A percentile compares a stretch with the other conserved stretches of the same genome.
Evolutionary conservation across 352 stramenopile species (phyloP).

Genomic region (Peronospora destructor): DNA sequence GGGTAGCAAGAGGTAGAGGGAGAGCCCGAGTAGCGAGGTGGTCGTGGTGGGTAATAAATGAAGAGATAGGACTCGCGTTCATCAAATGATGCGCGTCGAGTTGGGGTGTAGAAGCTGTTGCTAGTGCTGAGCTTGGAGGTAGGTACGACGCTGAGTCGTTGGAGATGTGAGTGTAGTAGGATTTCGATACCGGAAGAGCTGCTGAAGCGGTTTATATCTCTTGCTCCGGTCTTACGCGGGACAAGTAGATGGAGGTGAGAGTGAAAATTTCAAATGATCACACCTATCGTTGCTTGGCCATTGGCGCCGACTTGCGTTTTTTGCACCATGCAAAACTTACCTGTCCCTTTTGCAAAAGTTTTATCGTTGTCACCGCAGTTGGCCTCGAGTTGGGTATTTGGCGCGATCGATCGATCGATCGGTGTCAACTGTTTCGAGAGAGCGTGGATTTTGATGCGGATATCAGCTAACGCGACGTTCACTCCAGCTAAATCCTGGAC

Average conservation of each 20-base stretch:
- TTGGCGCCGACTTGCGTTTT: slow-evolving; percentile 12
- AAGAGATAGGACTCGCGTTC: slow-evolving; percentile 34
- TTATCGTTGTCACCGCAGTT: slow-evolving; percentile 5
- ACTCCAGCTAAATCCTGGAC: slow-evolving; percentile 16
- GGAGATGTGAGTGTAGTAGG: slow-evolving; percentile 25
- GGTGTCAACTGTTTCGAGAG: slow-evolving; percentile 11
- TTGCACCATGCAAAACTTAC: slow-evolving; percentile 22
- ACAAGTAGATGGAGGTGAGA: slow-evolving; percentile 38
- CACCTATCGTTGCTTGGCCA: slow-evolving; percentile 1
- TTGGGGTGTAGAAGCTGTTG: slow-evolving; percentile 24
- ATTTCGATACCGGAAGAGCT: slow-evolving; percentile 38
- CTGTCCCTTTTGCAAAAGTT: slow-evolving; percentile 13
- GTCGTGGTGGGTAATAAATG: slow-evolving; percentile 32
- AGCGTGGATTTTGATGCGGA: slow-evolving; percentile 4
- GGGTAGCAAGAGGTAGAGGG: slow-evolving; percentile 13
- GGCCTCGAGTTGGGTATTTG: slow-evolving; percentile 4
- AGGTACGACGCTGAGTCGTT: slow-evolving; percentile 36
- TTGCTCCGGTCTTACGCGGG: slow-evolving; percentile 28
- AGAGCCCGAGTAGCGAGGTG: slow-evolving; percentile 11
- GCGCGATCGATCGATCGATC: neutral
- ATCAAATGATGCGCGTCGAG: slow-evolving; percentile 25
- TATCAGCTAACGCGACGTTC: neutral
- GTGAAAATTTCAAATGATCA: slow-evolving; percentile 36
- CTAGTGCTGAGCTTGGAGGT: slow-evolving; percentile 14
- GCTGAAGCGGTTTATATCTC: slow-evolving; percentile 36